A percentile compares a stretch with the other conserved stretches of the same genome.
phyloP scores from a whole-genome alignment of 805 yeast genomes.

The Maudiozyma pseudohumilis region DNA sequence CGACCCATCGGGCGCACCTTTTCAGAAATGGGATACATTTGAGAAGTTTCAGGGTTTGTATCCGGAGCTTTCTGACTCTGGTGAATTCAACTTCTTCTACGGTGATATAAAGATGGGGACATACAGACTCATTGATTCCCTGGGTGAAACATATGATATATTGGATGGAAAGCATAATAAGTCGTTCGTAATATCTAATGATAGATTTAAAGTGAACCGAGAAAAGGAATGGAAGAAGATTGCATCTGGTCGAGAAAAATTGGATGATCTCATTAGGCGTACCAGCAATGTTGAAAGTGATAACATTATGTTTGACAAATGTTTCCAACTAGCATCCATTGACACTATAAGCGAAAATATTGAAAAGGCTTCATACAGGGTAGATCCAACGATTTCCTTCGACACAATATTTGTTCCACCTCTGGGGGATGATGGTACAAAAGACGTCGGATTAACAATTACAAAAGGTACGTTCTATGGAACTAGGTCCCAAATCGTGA shows the following conservation, averaged over 20 bases:
- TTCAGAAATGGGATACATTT: conserved; percentile 21
- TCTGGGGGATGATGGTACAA: conserved; percentile 29
- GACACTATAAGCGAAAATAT: conserved; percentile 30
- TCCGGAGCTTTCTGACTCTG: conserved; percentile 15
- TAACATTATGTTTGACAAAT: conserved; percentile 32
- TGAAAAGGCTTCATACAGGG: conserved; percentile 17
- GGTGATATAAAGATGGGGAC: conserved; percentile 24
- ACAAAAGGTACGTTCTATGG: conserved; percentile 58
- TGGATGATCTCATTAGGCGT: conserved; percentile 28
- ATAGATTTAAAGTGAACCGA: conserved; percentile 12
- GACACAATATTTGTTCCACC: conserved; percentile 70
- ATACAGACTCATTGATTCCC: conserved; percentile 23
- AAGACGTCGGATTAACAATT: conserved; percentile 23
- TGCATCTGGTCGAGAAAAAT: conserved; percentile 38
- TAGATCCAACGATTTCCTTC: conserved; percentile 34
- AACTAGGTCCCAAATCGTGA: conserved; percentile 77
- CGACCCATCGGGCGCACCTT: conserved; percentile 7
- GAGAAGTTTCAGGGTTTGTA: conserved; percentile 18
- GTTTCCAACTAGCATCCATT: conserved; percentile 48
- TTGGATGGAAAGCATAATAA: conserved; percentile 15
- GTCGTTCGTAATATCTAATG: conserved; percentile 26
- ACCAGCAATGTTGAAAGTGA: conserved; percentile 18
- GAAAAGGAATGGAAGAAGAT: conserved; percentile 64
- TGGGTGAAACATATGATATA: conserved; percentile 24
- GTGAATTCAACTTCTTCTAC: conserved; percentile 30